Evolutionary conservation across 768 basidiomycete genomes (phyloP).

Genomic region (Coprinopsis marcescibilis): DNA sequence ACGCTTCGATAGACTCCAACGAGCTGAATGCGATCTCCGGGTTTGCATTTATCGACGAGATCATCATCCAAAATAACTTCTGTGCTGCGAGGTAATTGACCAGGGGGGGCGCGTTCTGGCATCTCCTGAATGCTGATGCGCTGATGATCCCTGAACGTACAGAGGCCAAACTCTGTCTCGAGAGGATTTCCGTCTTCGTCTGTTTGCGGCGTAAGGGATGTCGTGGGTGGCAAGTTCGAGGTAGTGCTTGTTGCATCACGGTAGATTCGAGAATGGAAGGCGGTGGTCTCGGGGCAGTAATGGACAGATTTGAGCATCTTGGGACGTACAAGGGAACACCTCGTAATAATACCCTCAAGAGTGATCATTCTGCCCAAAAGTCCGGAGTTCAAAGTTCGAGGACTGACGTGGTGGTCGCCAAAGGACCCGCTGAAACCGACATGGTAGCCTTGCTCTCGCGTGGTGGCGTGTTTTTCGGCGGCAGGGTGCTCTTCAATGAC

Average conservation of each 20-base stretch:
- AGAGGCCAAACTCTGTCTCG: constrained; percentile 89
- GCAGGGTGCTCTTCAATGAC: constrained; percentile 74
- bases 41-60: constrained; percentile 95
- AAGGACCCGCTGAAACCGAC: constrained; percentile 95
- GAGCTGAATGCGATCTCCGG: constrained; percentile 94
- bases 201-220: constrained; percentile 82
- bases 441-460: constrained; percentile 75
- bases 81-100: constrained; percentile 92
- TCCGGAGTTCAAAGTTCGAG: constrained; percentile 79
- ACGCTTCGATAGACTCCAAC: constrained; percentile 94
- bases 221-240: constrained; percentile 79
- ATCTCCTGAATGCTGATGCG: constrained; percentile 98
- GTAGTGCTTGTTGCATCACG: constrained; percentile 88
- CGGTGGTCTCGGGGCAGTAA: constrained; percentile 82
- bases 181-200: constrained; percentile 86
- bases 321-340: constrained; percentile 95
- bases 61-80: constrained; percentile 97
- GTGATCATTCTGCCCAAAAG: constrained; percentile 97
- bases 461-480: constrained; percentile 73
- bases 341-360: constrained; percentile 95
- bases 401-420: constrained; percentile 97
- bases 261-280: constrained; percentile 85
- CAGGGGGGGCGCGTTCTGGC: constrained; percentile 97
- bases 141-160: constrained; percentile 93
- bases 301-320: constrained; percentile 98